phyloP scores from a whole-genome alignment of 306 rosid species.

The Cucurbita argyrosperma region DNA sequence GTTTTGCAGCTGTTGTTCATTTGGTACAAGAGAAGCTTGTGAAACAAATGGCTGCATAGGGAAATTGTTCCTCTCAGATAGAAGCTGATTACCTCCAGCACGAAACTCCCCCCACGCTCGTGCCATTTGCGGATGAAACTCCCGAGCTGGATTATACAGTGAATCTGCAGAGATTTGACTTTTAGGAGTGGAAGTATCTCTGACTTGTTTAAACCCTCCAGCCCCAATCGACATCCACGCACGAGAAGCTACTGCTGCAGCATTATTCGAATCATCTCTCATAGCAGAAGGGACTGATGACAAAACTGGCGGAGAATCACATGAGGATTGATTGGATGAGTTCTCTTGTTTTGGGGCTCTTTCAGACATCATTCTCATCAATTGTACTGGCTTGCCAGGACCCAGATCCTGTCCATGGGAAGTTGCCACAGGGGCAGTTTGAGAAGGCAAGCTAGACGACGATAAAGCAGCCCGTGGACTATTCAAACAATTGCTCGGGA shows the following conservation, averaged over 20 bases:
- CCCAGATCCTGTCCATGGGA: conserved; percentile 49
- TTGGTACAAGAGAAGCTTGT: conserved; percentile 32
- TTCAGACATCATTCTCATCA: conserved; percentile 63
- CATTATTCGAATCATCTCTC: conserved; percentile 51
- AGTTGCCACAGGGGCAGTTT: conserved; percentile 36
- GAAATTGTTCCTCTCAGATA: conserved; percentile 42
- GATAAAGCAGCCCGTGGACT: conserved; percentile 33
- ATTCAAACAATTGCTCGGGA: conserved; percentile 18
- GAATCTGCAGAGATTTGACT: conserved; percentile 67
- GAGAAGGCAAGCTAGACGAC: conserved; percentile 43
- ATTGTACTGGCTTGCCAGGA: conserved; percentile 64
- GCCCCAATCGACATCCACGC: conserved; percentile 99
- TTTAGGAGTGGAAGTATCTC: conserved; percentile 47
- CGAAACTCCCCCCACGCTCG: conserved; percentile 45
- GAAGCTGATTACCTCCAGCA: conserved; percentile 43
- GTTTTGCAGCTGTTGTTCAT: conserved; percentile 44
- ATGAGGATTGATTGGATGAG: conserved; percentile 38
- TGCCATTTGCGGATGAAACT: conserved; percentile 43
- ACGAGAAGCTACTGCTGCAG: conserved; percentile 85
- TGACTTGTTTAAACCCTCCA: conserved; percentile 64
- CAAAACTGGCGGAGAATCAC: conserved; percentile 34
- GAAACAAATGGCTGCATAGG: conserved; percentile 55
- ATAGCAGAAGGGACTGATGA: conserved; percentile 37
- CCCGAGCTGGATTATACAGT: conserved; percentile 52
- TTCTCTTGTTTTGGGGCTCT: conserved; percentile 60